These are phyloP conservation scores for Penicillium sp. DNA, from an alignment of 2,329 filamentous ascomycete species.

Conservation along the genomic window DNA sequence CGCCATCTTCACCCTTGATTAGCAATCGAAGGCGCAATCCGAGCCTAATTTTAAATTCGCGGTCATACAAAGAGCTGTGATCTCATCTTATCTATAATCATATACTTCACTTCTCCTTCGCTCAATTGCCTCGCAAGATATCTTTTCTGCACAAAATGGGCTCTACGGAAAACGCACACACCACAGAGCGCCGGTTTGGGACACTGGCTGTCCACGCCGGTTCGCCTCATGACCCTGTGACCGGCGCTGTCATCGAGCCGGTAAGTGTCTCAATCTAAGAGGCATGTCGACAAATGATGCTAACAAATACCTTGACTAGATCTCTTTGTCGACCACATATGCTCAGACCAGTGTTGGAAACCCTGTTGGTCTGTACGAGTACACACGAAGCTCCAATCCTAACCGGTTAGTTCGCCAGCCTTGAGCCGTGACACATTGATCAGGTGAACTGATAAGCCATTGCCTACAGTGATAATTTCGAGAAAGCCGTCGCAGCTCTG, in stretches of 20 bases:
- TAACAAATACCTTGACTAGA: conserved; percentile 45
- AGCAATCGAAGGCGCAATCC: conserved; percentile 12
- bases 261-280: conserved; percentile 38
- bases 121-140: conserved; percentile 7
- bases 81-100: conserved; percentile 8
- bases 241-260: conserved; percentile 91
- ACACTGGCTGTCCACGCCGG: conserved; percentile 95
- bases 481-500: conserved; percentile 82
- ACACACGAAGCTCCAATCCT: conserved; percentile 88
- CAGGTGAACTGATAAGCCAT: conserved; percentile 6
- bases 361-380: conserved; percentile 86
- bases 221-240: conserved; percentile 81
- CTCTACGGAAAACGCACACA: conserved; percentile 41
- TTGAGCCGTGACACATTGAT: not conserved
- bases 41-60: not conserved
- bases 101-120: not conserved
- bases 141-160: conserved; percentile 20
- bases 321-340: conserved; percentile 94
- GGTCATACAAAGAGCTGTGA: conserved; percentile 4
- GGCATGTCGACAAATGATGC: conserved; percentile 1
- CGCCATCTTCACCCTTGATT: conserved; percentile 10
- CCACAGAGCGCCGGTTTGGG: conserved; percentile 74
- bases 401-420: conserved; percentile 57
- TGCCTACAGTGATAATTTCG: conserved; percentile 71
- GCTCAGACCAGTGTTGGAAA: conserved; percentile 84